Conservation (phyloP, 805 yeast genomes). For the Komagataella pseudopastoris region DNA sequence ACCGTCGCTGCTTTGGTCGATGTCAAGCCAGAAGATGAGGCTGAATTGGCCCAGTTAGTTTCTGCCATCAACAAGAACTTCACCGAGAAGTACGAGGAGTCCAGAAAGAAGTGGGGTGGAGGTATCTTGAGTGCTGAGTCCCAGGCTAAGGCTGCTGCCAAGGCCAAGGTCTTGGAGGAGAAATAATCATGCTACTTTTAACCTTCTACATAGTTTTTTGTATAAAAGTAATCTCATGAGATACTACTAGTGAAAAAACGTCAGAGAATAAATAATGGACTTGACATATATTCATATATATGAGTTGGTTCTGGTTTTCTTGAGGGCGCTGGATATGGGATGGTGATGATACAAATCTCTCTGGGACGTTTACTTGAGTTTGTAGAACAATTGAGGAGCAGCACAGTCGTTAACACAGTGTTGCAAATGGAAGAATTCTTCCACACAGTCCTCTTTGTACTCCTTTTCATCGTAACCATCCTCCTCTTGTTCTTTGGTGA, state of each 20-base stretch:
- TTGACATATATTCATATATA: not conserved
- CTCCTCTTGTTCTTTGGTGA: constrained; percentile 74
- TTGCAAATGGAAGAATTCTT: constrained; percentile 94
- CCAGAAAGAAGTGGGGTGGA: constrained; percentile 99
- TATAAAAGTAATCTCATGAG: not conserved
- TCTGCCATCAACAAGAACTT: constrained; percentile 92
- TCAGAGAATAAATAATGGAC: not conserved
- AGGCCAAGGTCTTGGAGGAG: not conserved
- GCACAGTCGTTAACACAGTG: constrained; percentile 88
- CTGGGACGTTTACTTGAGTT: constrained; percentile 46
- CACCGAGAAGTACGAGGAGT: constrained; percentile 85
- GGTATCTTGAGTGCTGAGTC: constrained; percentile 96
- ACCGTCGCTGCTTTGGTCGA: constrained; percentile 96
- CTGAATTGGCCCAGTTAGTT: constrained; percentile 84
- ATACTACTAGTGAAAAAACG: not conserved
- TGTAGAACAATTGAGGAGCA: constrained; percentile 80
- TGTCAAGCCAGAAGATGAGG: constrained; percentile 87
- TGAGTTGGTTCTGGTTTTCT: not conserved
- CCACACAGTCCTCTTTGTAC: constrained; percentile 94
- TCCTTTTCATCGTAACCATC: constrained; percentile 67
- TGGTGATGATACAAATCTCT: not conserved
- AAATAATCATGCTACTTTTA: not conserved
- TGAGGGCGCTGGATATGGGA: not conserved
- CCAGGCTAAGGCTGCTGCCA: constrained; percentile 34
- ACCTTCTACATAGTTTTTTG: not conserved